These are phyloP conservation scores for Inonotus hispidus DNA, from an alignment of 1,284 basidiomycete genomes.

Conservation along the genomic window DNA sequence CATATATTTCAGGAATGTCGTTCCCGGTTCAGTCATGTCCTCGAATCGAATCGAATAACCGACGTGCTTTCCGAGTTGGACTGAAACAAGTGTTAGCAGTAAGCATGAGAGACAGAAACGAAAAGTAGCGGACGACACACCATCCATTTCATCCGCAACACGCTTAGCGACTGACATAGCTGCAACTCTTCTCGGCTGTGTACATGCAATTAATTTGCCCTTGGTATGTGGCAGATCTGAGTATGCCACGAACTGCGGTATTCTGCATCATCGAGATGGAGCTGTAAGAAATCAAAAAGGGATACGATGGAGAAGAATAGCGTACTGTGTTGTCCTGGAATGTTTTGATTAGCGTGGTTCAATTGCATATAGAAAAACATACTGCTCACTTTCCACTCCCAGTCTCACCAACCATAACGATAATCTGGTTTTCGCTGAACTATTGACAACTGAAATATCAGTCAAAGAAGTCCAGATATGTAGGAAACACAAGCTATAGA, in stretches of 20 bases:
- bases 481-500: conserved; percentile 14
- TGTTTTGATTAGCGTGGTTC: not conserved
- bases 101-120: not conserved
- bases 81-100: conserved; percentile 33
- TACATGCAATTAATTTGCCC: conserved; percentile 93
- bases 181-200: conserved; percentile 94
- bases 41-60: conserved; percentile 99
- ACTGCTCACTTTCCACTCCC: conserved; percentile 79
- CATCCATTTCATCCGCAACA: conserved; percentile 98
- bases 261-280: conserved; percentile 34
- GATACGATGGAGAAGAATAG: conserved; percentile 21
- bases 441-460: conserved; percentile 27
- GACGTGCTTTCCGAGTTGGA: conserved; percentile 88
- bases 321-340: conserved; percentile 78
- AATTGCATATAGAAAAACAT: not conserved
- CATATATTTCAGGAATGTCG: conserved; percentile 97
- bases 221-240: conserved; percentile 87
- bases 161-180: conserved; percentile 98
- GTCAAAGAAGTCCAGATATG: conserved; percentile 15
- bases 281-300: conserved; percentile 1
- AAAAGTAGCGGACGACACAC: conserved; percentile 39
- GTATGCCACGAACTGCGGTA: conserved; percentile 95
- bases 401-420: conserved; percentile 97
- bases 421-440: conserved; percentile 86
- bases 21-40: conserved; percentile 90